These are phyloP conservation scores for Carex arenaria DNA, from an alignment of 202 grass and related monocot species.

Conservation along the genomic window DNA sequence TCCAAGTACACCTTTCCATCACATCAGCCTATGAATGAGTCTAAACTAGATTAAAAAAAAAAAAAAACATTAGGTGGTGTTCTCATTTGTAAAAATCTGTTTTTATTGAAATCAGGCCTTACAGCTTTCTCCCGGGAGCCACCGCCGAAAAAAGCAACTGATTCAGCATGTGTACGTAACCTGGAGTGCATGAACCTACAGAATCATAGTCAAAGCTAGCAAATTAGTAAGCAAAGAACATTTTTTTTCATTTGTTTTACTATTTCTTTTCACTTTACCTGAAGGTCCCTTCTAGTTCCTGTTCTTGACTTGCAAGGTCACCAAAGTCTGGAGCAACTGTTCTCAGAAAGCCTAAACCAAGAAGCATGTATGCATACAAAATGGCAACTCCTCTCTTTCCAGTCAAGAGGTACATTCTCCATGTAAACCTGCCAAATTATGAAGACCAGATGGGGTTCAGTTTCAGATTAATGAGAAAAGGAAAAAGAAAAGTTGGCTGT, in stretches of 20 bases:
- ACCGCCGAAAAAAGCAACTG: slow-evolving; percentile 99
- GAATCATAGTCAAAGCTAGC: slow-evolving; percentile 30
- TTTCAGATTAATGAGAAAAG: background rate
- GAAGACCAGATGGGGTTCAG: slow-evolving; percentile 1
- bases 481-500: too few relatives aligned
- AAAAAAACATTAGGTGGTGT: background rate
- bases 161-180: slow-evolving; percentile 92
- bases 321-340: slow-evolving; percentile 88
- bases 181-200: slow-evolving; percentile 96
- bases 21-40: background rate
- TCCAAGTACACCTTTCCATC: background rate
- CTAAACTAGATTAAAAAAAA: background rate
- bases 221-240: slow-evolving; percentile 14
- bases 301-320: slow-evolving; percentile 77
- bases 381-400: slow-evolving; percentile 94
- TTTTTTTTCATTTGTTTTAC: background rate
- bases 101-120: slow-evolving; percentile 28
- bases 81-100: background rate
- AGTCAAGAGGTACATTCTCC: slow-evolving; percentile 98
- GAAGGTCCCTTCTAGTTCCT: slow-evolving; percentile 96
- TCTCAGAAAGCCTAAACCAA: slow-evolving; percentile 95
- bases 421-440: slow-evolving; percentile 86
- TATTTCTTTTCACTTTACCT: slow-evolving; percentile 41
- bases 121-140: slow-evolving; percentile 88
- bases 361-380: slow-evolving; percentile 93